These are phyloP conservation scores for Scedosporium minutisporum DNA, from an alignment of 2,329 filamentous ascomycete genomes.

Conservation along the genomic window DNA sequence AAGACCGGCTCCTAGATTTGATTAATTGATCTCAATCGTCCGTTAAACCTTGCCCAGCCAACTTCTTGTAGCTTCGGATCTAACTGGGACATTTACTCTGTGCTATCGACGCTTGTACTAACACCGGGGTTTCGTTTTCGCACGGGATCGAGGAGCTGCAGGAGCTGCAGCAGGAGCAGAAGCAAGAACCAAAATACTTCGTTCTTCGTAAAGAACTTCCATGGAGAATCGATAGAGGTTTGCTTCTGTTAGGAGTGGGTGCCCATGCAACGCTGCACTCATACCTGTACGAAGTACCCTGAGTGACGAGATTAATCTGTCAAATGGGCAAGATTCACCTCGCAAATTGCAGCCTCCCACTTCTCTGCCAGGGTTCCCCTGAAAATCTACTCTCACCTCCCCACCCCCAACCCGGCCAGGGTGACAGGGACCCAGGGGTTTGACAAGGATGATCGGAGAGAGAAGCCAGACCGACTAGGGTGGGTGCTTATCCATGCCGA, in stretches of 20 bases:
- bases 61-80: too few relatives aligned
- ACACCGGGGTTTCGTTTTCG: too few relatives aligned
- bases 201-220: not conserved
- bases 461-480: not conserved
- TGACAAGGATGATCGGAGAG: not conserved
- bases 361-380: not conserved
- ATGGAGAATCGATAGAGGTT: not conserved
- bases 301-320: slow-evolving; percentile 1
- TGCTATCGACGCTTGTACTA: too few relatives aligned
- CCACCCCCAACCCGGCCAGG: not conserved
- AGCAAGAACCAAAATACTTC: too few relatives aligned
- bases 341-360: not conserved
- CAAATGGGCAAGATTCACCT: not conserved
- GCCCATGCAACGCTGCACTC: not conserved
- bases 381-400: not conserved
- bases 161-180: too few relatives aligned
- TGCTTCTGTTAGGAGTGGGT: not conserved
- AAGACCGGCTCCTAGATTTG: too few relatives aligned
- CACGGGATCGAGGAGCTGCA: too few relatives aligned
- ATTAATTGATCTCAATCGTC: too few relatives aligned
- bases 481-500: not conserved
- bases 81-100: too few relatives aligned
- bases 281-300: not conserved
- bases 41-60: too few relatives aligned
- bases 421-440: not conserved